Base-by-base conservation (phyloP, 2,329 filamentous ascomycete genomes). In the Aspergillus latus region DNA sequence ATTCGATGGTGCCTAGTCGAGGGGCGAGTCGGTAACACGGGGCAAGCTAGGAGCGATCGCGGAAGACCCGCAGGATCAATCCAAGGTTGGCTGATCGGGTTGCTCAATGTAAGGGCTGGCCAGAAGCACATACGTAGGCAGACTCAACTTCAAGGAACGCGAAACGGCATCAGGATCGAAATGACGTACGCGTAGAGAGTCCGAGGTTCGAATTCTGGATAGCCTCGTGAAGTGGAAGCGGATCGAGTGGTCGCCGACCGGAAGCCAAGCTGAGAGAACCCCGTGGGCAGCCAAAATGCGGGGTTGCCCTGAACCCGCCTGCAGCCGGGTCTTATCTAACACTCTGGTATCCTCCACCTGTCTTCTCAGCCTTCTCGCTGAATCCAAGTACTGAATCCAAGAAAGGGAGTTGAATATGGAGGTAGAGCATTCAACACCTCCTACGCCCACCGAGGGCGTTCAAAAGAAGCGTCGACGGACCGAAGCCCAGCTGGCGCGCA, bases 401-500 rank as follows among this genome's bases (percentile, higher is more conserved):
- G 8, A 37, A 21, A 21, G 21, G 21, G 3, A 40, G 47, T 40
- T 21, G n/a, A 37, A 21, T 36, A 54, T 54, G 52, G 52, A 54
- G 30, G 15, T 44, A 9, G 29, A n/a, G 5, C 45, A 54, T 8
- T 46, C 43, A 9, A 40, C 52, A 1, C 46, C 52, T 15, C 32
- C 28, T 8, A 49, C 52, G 32, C 52, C 46, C n/a, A 43, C 37
- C 29, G 52, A 54, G 10, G 52, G 52, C 16, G 29, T 40, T 8
- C 54, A 57, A 32, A 57, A 57, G 40, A 57, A 57, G 46, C 54
- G 54, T 26, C 54, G 54, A 10, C 54, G 54, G 32, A 57, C 54
- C 44, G 54, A 57, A 44, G 54, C 54, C 40, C 54, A 57, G 54
- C 44, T 57, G 15, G 54, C 54, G 15, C 50, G 54, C 29, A 57